Base-by-base conservation (phyloP, 257 asterid species). In the Solanum clarkiae region DNA sequence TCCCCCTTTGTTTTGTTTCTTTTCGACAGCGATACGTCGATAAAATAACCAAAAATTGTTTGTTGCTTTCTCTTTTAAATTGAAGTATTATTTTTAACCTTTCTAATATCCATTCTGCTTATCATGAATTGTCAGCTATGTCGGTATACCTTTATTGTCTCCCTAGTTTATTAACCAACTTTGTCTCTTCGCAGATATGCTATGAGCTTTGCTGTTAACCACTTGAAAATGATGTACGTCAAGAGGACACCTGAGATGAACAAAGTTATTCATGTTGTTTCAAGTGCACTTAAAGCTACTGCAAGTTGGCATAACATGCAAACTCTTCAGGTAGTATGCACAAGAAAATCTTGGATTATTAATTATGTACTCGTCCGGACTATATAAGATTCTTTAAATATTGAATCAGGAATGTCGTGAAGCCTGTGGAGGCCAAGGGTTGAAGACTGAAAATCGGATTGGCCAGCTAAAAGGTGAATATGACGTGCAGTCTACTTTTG, bases 401-500 rank as follows among this genome's bases (percentile, higher is more conserved):
- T 88, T 84, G 85, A 47, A 85, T 83, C 81, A 96, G 98, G 99
- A 95, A 92, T 97, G 98, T 44, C 96, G 99, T 18, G 99, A 97
- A 91, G 99, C 98, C 13, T 95, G 98, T 85, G 99, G 99, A 29
- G 98, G 99, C 54, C 98, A 97, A 91, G 99, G 99, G 51, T 53
- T 94, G 86, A 97, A 95, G 91, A 94, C 98, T 40, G 99, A 97
- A 83, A 97, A 97, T 86, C 97, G 97, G 51, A 87, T 97, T 84
- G 99, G 98, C 84, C 99, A 93, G 85, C 90, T 92, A 70, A 97
- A 97, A 92, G 97, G 91, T 74, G 99, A 97, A 92, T 93, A 69
- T 85, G 99, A 97, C 80, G 99, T 93, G 90, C 98, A 97, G 86
- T 92, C 95, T 81, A 97, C 99, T 40, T 97, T 97, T n/a, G 98